A percentile compares a stretch with the other conserved stretches of the same genome.
These are phyloP conservation scores for Penicillium goetzii DNA, from an alignment of 495 filamentous ascomycete genomes.

Conservation along the genomic window DNA sequence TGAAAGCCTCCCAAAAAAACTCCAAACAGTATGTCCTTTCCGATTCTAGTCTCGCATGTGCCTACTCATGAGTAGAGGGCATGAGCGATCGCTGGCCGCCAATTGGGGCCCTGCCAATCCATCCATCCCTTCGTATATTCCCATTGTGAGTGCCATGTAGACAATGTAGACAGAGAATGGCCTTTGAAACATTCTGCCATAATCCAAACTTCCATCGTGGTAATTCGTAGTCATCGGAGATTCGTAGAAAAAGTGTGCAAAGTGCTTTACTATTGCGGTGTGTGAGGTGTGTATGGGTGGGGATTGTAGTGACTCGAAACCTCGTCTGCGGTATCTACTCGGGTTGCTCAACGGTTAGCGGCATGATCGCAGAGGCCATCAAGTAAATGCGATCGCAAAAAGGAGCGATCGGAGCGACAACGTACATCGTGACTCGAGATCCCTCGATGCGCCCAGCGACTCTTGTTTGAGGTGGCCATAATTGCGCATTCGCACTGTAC, in stretches of 20 bases:
- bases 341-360: background rate
- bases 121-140: constrained; percentile 4
- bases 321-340: constrained; percentile 23
- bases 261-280: background rate
- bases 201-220: constrained; percentile 6
- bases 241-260: constrained; percentile 4
- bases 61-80: background rate
- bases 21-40: background rate
- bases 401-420: constrained; percentile 2
- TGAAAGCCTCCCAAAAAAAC: background rate
- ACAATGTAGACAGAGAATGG: background rate
- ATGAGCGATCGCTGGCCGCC: constrained; percentile 5
- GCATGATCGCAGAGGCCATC: background rate
- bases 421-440: constrained; percentile 43
- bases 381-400: constrained; percentile 6
- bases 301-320: constrained; percentile 21
- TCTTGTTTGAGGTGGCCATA: constrained; percentile 34
- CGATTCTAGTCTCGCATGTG: background rate
- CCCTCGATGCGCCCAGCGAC: constrained; percentile 24
- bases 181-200: background rate
- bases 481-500: constrained; percentile 40
- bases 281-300: constrained; percentile 12
- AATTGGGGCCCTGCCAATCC: constrained; percentile 9
- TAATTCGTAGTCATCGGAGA: constrained; percentile 16
- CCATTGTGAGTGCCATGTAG: background rate